A percentile compares a stretch with the other conserved stretches of the same genome.
These are phyloP conservation scores for Suillus decipiens DNA, from an alignment of 768 basidiomycete genomes.

Conservation along the genomic window DNA sequence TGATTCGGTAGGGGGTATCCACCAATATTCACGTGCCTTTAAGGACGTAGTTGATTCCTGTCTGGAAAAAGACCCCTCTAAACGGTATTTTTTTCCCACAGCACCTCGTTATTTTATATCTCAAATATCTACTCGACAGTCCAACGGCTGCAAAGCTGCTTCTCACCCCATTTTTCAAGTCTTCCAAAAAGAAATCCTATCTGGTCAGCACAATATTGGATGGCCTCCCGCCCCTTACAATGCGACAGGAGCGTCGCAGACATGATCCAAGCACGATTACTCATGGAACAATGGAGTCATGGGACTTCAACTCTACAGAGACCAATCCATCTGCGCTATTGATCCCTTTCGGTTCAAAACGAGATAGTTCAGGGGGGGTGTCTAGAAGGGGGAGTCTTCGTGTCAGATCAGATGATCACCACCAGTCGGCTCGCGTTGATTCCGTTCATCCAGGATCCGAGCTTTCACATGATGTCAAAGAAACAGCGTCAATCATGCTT, in stretches of 20 bases:
- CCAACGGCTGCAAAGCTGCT: constrained; percentile 81
- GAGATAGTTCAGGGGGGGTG: constrained; percentile 10
- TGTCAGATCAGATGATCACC: constrained; percentile 11
- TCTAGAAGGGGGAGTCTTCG: constrained; percentile 11
- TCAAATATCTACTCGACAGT: constrained; percentile 35
- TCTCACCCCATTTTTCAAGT: constrained; percentile 75
- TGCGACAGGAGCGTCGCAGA: constrained; percentile 69
- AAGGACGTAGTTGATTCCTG: constrained; percentile 84
- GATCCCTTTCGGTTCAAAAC: constrained; percentile 2
- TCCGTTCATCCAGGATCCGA: constrained; percentile 4
- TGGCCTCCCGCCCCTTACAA: constrained; percentile 70
- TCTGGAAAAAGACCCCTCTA: constrained; percentile 79
- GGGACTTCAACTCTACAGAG: constrained; percentile 68
- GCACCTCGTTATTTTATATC: background rate
- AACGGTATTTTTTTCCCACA: constrained; percentile 47
- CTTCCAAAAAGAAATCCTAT: constrained; percentile 75
- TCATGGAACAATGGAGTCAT: constrained; percentile 68
- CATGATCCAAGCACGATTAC: constrained; percentile 37
- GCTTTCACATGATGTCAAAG: constrained; percentile 5
- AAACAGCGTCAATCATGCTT: background rate
- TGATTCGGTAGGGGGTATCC: constrained; percentile 66
- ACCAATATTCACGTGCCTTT: constrained; percentile 80
- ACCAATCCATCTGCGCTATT: constrained; percentile 36
- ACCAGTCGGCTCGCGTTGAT: constrained; percentile 2
- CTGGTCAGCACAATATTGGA: constrained; percentile 76